Conservation (phyloP, 2,329 filamentous ascomycete genomes). For the Rhynchosporium graminicola region DNA sequence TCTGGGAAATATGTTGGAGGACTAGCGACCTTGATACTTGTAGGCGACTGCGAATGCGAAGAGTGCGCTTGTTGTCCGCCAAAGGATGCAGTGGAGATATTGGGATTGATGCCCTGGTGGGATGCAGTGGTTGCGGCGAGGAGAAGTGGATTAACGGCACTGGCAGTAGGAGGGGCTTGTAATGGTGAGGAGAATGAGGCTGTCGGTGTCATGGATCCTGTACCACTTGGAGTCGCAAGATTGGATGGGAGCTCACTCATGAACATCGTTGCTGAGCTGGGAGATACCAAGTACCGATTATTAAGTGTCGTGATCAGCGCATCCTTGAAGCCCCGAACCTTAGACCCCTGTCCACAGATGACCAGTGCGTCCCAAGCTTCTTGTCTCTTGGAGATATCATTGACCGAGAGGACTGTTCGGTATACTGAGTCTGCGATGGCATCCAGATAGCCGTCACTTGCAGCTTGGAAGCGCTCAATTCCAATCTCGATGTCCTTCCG, state of each 20-base stretch:
- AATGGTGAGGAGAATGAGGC: conserved; percentile 52
- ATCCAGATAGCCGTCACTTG: conserved; percentile 72
- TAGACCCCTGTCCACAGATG: conserved; percentile 84
- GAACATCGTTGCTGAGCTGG: conserved; percentile 92
- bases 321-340: conserved; percentile 78
- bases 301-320: conserved; percentile 79
- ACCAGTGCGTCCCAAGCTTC: conserved; percentile 90
- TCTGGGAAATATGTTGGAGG: conserved; percentile 73
- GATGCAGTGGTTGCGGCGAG: conserved; percentile 81
- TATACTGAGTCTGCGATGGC: conserved; percentile 83
- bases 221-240: conserved; percentile 86
- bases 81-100: conserved; percentile 42
- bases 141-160: conserved; percentile 82
- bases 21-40: conserved; percentile 64
- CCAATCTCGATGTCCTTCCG: conserved; percentile 75
- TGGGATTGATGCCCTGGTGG: conserved; percentile 40
- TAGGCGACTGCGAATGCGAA: conserved; percentile 68
- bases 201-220: conserved; percentile 82
- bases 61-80: conserved; percentile 53
- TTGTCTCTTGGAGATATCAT: conserved; percentile 81
- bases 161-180: conserved; percentile 56
- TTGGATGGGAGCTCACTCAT: conserved; percentile 95
- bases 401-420: conserved; percentile 76
- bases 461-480: conserved; percentile 71
- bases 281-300: conserved; percentile 85